Evolutionary conservation across 192 early-diverging fungal species (phyloP).

Genomic region (Phycomyces nitens): DNA sequence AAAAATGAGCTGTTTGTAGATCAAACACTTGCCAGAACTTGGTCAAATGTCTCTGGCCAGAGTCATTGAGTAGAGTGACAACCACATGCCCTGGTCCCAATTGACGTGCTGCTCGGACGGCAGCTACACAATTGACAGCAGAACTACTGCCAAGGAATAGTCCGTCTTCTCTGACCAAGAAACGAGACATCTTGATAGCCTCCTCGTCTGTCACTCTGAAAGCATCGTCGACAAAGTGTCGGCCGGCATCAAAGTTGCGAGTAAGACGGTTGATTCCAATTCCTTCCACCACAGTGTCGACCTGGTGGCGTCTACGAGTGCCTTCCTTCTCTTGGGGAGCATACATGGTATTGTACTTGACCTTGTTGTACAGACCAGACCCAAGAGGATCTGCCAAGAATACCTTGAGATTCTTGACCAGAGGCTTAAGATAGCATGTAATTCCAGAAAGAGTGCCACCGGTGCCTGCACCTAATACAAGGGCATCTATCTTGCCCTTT

Average conservation of each 20-base stretch:
- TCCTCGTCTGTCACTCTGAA: constrained; percentile 82
- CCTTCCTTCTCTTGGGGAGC: constrained; percentile 85
- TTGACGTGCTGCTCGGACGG: constrained; percentile 67
- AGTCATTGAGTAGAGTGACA: constrained; percentile 89
- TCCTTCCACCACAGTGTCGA: constrained; percentile 97
- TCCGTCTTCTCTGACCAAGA: constrained; percentile 77
- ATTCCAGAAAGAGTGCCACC: constrained; percentile 94
- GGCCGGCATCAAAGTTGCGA: constrained; percentile 69
- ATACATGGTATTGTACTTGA: constrained; percentile 92
- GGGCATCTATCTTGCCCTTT: constrained; percentile 65
- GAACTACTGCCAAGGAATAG: constrained; percentile 89
- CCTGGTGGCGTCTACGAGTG: constrained; percentile 85
- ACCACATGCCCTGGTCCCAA: constrained; percentile 89
- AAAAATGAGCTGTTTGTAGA: not conserved
- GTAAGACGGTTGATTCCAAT: constrained; percentile 94
- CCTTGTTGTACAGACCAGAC: constrained; percentile 86
- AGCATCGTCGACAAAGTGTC: constrained; percentile 74
- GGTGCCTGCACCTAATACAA: constrained; percentile 88
- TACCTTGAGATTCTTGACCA: constrained; percentile 54
- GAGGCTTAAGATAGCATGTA: constrained; percentile 74
- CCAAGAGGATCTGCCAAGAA: constrained; percentile 91
- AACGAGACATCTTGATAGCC: constrained; percentile 86
- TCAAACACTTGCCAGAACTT: constrained; percentile 79
- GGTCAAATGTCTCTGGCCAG: constrained; percentile 87
- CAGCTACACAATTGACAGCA: constrained; percentile 90